Evolutionary conservation across 352 stramenopile genomes (phyloP).

Genomic region (Lagenidium sp.): DNA sequence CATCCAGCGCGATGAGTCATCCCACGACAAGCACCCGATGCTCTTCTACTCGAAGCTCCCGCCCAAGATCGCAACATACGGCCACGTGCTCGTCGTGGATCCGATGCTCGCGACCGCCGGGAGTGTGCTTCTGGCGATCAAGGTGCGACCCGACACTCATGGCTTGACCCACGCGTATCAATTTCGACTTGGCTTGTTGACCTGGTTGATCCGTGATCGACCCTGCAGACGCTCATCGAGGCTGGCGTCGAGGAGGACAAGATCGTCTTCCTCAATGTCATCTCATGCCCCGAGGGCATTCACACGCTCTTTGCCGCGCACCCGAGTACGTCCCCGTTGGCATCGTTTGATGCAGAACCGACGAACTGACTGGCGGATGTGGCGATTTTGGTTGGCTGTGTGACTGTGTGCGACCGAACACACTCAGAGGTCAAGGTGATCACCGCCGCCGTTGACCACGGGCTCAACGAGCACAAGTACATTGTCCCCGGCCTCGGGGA

Average conservation of each 20-base stretch:
- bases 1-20: conserved; percentile 94
- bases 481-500: conserved; percentile 95
- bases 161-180: too few species aligned
- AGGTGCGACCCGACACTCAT: too few species aligned
- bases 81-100: conserved; percentile 93
- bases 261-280: conserved; percentile 95
- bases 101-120: conserved; percentile 93
- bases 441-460: conserved; percentile 69
- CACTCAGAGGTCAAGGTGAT: conserved; percentile 60
- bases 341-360: conserved; percentile 29
- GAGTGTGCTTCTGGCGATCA: conserved; percentile 87
- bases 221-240: conserved; percentile 69
- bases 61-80: conserved; percentile 55
- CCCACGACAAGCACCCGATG: conserved; percentile 71
- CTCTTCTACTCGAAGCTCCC: conserved; percentile 96
- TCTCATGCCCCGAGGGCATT: conserved; percentile 90
- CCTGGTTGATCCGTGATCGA: background rate
- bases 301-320: conserved; percentile 58
- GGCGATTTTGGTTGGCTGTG: background rate
- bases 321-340: conserved; percentile 28
- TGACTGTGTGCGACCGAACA: background rate
- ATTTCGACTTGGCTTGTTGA: background rate
- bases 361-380: conserved; percentile 20
- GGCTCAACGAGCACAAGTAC: conserved; percentile 93
- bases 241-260: conserved; percentile 79